Percentiles rank a stretch among this genome's conserved stretches.
phyloP scores from a whole-genome alignment of 352 stramenopile species.

The Globisporangium ultimum region DNA sequence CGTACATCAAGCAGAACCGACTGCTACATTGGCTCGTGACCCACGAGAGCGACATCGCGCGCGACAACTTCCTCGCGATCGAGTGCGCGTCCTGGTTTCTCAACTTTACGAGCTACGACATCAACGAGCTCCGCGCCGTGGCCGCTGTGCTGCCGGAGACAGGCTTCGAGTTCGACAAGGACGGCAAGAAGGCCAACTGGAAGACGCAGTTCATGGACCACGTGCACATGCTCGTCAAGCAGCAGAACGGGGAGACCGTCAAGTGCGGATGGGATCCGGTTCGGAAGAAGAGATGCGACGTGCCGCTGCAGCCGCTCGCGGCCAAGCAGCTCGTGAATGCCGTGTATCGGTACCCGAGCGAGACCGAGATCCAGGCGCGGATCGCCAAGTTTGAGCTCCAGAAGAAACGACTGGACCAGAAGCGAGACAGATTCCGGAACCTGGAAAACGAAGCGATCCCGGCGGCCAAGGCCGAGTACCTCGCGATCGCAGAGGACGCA shows the following conservation, averaged over 20 bases:
- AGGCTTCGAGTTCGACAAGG: slow-evolving; percentile 74
- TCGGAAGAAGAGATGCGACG: slow-evolving; percentile 31
- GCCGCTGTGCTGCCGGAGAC: slow-evolving; percentile 39
- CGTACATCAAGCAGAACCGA: slow-evolving; percentile 78
- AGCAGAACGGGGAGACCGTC: slow-evolving; percentile 54
- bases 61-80: slow-evolving; percentile 68
- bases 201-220: slow-evolving; percentile 62
- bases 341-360: slow-evolving; percentile 66
- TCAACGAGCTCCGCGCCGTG: slow-evolving; percentile 61
- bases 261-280: slow-evolving; percentile 62
- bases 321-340: slow-evolving; percentile 59
- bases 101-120: slow-evolving; percentile 66
- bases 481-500: slow-evolving; percentile 67
- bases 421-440: slow-evolving; percentile 29
- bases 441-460: slow-evolving; percentile 56
- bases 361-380: slow-evolving; percentile 52
- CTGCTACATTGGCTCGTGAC: slow-evolving; percentile 78
- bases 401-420: slow-evolving; percentile 35
- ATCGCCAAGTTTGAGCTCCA: slow-evolving; percentile 66
- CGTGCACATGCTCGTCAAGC: slow-evolving; percentile 44
- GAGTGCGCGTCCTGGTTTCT: slow-evolving; percentile 59
- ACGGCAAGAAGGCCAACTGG: slow-evolving; percentile 63
- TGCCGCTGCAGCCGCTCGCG: slow-evolving; percentile 55
- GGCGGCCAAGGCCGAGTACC: slow-evolving; percentile 70
- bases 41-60: slow-evolving; percentile 60